Conservation (phyloP, 2,329 filamentous ascomycete genomes). For the Emericellopsis atlantica region DNA sequence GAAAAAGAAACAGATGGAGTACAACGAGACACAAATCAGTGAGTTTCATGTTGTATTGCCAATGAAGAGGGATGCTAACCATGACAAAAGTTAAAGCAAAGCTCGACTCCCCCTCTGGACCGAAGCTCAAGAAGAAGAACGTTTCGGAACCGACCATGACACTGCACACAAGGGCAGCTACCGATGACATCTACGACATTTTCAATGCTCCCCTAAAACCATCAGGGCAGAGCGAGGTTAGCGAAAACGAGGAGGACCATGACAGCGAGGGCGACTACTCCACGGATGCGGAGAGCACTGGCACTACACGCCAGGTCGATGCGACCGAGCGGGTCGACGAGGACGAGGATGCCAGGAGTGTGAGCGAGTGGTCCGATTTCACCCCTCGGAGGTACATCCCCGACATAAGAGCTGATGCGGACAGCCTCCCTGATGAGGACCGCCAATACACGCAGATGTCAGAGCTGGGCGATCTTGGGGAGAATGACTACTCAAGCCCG, state of each 20-base stretch:
- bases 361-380: constrained; percentile 85
- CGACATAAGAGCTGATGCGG: constrained; percentile 18
- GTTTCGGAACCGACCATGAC: constrained; percentile 89
- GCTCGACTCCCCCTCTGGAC: constrained; percentile 75
- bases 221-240: constrained; percentile 20
- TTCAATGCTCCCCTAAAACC: constrained; percentile 65
- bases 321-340: constrained; percentile 31
- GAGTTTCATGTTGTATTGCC: constrained; percentile 20
- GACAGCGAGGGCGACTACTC: constrained; percentile 68
- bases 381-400: constrained; percentile 61
- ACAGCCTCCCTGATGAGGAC: constrained; percentile 11
- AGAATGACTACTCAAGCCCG: neutral
- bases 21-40: constrained; percentile 91
- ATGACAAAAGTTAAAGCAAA: constrained; percentile 70
- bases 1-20: constrained; percentile 71
- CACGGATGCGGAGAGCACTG: constrained; percentile 74
- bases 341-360: constrained; percentile 46
- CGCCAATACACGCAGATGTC: constrained; percentile 25
- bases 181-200: constrained; percentile 93
- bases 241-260: constrained; percentile 53
- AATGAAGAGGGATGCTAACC: neutral
- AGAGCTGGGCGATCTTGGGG: constrained; percentile 23
- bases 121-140: constrained; percentile 71
- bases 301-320: constrained; percentile 56
- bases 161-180: constrained; percentile 85